Evolutionary conservation across 495 filamentous ascomycete genomes (phyloP), one percentile per base, ranked within the genome.

Genomic region (Aspergillus steynii): DNA sequence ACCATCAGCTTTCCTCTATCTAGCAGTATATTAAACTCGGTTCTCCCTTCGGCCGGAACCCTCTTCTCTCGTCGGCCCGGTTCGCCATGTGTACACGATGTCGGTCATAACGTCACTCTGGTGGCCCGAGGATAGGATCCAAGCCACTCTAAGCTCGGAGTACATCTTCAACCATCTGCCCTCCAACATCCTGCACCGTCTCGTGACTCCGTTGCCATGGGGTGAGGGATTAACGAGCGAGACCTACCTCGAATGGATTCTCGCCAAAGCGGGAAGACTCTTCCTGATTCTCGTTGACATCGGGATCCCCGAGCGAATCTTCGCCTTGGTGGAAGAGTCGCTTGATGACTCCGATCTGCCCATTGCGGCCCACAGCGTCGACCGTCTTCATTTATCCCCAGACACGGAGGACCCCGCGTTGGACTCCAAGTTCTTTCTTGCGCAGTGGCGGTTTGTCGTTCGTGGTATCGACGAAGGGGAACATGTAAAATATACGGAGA

Each of bases 211-310:
- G 0, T 75, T 93, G 42, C 83, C 83, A 20, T 96, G 95, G 75
- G 93, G 92, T n/a, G 92, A 93, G 68, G 90, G 88, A 12, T 73
- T 97, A 63, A 97, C 93, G 1, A 90, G 92, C 66, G 88, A 91
- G 63, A 96, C 92, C 1, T 98, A 97, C 68, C 87, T 91, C 74
- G 93, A 97, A 65, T 96, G 91, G 90, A 96, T 98, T 60, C 78
- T 96, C 54, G 77, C 88, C 61, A 89, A 88, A 65, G 88, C 91
- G 4, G 88, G 84, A 63, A 84, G 87, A 58, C 82, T 96, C 56
- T 98, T 96, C 64, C 81, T 98, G 34, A 90, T 93, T 34, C 82
- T 97, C 34, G 80, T 86, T 47, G 89, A 93, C 59, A 80, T 96
- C 53, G 91, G 88, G 0, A 84, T 92, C 12, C 88, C 93, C 0